Base-by-base conservation (phyloP, 2,329 filamentous ascomycete species). In the Neodidymelliopsis sp. region DNA sequence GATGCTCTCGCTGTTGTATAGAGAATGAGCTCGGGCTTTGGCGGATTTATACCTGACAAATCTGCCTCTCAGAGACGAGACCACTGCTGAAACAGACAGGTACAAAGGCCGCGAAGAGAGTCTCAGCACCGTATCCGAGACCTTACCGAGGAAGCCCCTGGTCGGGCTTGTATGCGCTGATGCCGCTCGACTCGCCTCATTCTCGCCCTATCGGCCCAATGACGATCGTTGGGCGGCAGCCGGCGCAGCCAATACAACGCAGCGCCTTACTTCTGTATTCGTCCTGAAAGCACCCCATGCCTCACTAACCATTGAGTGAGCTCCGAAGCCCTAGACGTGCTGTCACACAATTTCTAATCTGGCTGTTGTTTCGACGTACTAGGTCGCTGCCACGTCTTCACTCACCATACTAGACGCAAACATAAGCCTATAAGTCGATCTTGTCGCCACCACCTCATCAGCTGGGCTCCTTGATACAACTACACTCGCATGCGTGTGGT, bases 111-210 rank as follows among this genome's bases (percentile, higher is more conserved):
- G 48, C 42, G 31, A 22, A 37, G 41, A 39, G 43, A 36, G 45
- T 45, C 25, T 38, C 13, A 50, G 41, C 29, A 48, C 44, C 27
- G 31, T 29, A 13, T 41, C 41, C 15, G 23, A 33, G 27, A 35
- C 18, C 34, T 28, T 40, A 41, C 39, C 43, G 54, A 35, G 22
- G 23, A 48, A 40, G 44, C 43, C 42, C 55, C 49, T 45, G 33
- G 60, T 65, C 63, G 62, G 62, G 62, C 57, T 35, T 52, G 49
- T 50, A 57, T 57, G 60, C 62, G 60, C 49, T 60, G 60, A 55
- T 59, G 58, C 56, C 61, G 57, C 50, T 62, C 62, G 62, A 60
- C 62, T 65, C 62, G 62, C 62, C 62, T 65, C 62, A 65, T 59
- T 63, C 53, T 52, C 54, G 62, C 62, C 61, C 57, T 64, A 46